Percentiles rank a stretch among this genome's conserved stretches.
Conservation (phyloP, 257 asterid genomes). For the Perilla frutescens region DNA sequence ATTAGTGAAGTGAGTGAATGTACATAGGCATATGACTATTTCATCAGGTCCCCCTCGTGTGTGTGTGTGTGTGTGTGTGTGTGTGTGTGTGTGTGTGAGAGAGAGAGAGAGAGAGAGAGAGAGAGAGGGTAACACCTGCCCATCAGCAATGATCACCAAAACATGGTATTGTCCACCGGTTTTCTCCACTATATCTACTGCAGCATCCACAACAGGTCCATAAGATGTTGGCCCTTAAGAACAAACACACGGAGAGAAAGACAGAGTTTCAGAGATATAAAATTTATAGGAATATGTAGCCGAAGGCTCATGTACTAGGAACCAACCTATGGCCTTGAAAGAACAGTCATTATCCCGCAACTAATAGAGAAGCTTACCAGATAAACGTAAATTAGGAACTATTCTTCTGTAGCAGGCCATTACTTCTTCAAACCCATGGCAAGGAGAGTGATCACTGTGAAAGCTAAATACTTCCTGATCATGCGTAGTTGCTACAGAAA, state of each 20-base stretch:
- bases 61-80: not conserved
- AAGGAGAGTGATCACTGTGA: conserved; percentile 77
- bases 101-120: conserved; percentile 12
- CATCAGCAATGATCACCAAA: conserved; percentile 86
- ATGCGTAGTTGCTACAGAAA: conserved; percentile 62
- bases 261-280: not conserved
- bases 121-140: conserved; percentile 59
- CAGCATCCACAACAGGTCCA: conserved; percentile 86
- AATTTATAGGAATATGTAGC: not conserved
- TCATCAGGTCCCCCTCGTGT: not conserved
- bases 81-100: not conserved
- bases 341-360: conserved; percentile 7
- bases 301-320: conserved; percentile 6
- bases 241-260: not conserved
- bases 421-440: conserved; percentile 91
- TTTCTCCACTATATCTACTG: conserved; percentile 82
- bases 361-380: conserved; percentile 53
- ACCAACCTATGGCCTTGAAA: conserved; percentile 26
- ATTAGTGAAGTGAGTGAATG: conserved; percentile 26
- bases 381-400: conserved; percentile 62
- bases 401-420: conserved; percentile 73
- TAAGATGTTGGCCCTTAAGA: conserved; percentile 81
- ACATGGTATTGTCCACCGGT: conserved; percentile 88
- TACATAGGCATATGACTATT: conserved; percentile 22
- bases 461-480: conserved; percentile 82